These are phyloP conservation scores for Neurospora crassa DNA, from an alignment of 2,329 filamentous ascomycete species.

Conservation along the genomic window DNA sequence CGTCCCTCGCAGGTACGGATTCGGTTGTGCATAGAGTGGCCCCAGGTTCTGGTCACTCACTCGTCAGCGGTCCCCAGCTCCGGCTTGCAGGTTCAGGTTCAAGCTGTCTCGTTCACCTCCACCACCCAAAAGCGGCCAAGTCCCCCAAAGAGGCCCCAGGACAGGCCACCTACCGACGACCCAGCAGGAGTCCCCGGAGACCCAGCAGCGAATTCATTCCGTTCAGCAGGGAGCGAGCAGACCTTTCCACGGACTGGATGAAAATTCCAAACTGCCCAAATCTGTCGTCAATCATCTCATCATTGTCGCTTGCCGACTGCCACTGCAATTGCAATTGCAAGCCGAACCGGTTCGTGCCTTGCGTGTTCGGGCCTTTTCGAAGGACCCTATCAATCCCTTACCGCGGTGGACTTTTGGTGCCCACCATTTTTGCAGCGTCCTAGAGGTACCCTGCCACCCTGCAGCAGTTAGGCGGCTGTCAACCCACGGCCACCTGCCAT, in stretches of 20 bases:
- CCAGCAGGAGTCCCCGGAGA: background rate
- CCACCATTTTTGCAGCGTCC: background rate
- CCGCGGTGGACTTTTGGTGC: background rate
- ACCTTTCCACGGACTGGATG: background rate
- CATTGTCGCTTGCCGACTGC: background rate
- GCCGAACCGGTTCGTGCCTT: background rate
- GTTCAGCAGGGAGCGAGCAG: background rate
- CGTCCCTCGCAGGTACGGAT: background rate
- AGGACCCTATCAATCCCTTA: background rate
- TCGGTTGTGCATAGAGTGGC: background rate
- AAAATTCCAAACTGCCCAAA: background rate
- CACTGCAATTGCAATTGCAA: background rate
- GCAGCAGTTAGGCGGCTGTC: background rate
- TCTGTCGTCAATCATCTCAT: background rate
- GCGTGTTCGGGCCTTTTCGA: background rate
- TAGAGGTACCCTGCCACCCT: background rate
- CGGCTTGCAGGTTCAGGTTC: background rate
- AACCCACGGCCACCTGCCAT: background rate
- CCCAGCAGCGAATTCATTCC: background rate
- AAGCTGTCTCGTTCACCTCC: background rate
- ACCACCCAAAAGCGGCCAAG: background rate
- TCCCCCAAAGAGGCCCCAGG: background rate
- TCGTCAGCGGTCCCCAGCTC: background rate
- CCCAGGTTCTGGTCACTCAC: background rate
- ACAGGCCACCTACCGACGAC: background rate